Evolutionary conservation across 805 yeast species (phyloP), one percentile per base, ranked within the genome.

Genomic region (Yarrowia sp.): DNA sequence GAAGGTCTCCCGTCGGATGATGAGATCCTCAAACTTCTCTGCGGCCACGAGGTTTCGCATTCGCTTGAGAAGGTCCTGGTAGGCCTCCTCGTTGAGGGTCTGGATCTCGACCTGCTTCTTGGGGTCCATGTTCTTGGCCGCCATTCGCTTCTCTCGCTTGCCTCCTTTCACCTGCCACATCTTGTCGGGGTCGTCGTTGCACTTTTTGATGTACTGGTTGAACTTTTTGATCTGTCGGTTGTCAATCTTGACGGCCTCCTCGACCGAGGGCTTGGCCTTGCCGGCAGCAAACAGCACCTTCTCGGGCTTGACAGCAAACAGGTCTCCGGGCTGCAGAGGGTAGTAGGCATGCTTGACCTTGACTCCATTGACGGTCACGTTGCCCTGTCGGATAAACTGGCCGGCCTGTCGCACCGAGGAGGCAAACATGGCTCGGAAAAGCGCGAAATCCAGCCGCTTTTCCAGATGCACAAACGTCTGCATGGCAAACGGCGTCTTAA

Each of bases 371-470:
- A 94, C 98, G 71, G 83, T 81, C 12, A 94, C 98, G 72, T 88
- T 82, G 0, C 97, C 97, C 58, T 87, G 87, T 15, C 90, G 78
- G 70, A 95, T 88, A 74, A 90, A 92, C 76, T 90, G 92, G 73
- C 97, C 86, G 2, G 99, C 97, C 79, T 94, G 98, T 82, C 98
- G 88, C 3, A 92, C 86, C 8, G 97, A 90, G 5, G 97, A 86
- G 5, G 98, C 97, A 81, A 94, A 92, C 90, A 94, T 84, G 19
- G 97, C 83, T 79, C 99, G 87, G 81, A 91, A 95, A 11, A 94
- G 74, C 2, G 97, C 98, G 76, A 89, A 86, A 77, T 94, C 99
- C 41, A 94, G 83, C 76, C 99, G 84, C 75, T 89, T 90, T 78
- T 94, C 99, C 71, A 94, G 81, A 1, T 88, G 88, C 4, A 97